These are phyloP conservation scores for Vinca minor DNA, from an alignment of 257 asterid genomes.

Conservation along the genomic window DNA sequence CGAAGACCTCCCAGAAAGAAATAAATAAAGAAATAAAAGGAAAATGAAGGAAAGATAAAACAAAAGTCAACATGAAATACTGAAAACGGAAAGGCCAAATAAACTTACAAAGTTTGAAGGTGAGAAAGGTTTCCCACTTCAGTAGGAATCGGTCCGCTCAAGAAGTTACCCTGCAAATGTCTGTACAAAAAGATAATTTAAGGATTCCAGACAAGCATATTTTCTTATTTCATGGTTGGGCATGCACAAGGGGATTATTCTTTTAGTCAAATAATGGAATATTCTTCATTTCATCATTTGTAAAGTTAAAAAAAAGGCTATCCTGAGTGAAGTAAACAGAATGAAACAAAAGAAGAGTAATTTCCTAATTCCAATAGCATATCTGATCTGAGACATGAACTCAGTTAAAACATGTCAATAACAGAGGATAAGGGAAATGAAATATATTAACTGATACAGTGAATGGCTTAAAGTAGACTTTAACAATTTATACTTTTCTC, in stretches of 20 bases:
- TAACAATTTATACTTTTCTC: too few relatives aligned
- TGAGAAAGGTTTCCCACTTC: conserved; percentile 74
- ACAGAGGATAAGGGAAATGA: neutral
- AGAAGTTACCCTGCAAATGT: conserved; percentile 88
- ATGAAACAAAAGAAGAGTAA: neutral
- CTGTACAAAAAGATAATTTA: conserved; percentile 36
- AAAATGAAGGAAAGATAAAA: too few relatives aligned
- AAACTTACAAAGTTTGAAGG: conserved; percentile 72
- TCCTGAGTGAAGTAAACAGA: neutral
- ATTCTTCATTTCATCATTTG: neutral
- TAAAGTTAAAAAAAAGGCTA: too few relatives aligned
- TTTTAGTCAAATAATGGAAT: conserved; percentile 13
- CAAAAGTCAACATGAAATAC: neutral
- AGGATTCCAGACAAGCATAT: neutral
- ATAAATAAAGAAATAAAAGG: too few relatives aligned
- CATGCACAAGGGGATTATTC: neutral
- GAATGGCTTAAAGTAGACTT: too few relatives aligned
- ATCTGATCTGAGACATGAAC: neutral
- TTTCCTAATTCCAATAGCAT: neutral
- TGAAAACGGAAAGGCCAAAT: conserved; percentile 13
- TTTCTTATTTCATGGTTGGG: neutral
- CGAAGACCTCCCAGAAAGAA: neutral
- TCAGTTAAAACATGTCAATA: neutral
- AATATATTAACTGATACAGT: too few relatives aligned
- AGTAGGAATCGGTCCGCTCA: conserved; percentile 73